Evolutionary conservation across 345 rosid species (phyloP).

Genomic region (Excoecaria cochinchinensis): DNA sequence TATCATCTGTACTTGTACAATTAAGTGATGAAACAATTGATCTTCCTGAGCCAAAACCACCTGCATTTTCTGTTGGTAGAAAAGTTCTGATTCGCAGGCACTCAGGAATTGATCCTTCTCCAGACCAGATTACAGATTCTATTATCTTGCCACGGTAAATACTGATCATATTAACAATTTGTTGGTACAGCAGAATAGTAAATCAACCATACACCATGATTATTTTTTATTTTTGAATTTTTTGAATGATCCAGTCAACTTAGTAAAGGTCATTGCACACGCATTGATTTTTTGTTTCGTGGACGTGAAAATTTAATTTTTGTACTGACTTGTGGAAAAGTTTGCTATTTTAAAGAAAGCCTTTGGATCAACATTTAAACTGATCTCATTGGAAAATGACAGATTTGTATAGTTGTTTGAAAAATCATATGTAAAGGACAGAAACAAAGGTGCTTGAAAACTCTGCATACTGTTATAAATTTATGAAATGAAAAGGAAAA

Average conservation of each 20-base stretch:
- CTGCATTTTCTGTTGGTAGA: slow-evolving; percentile 14
- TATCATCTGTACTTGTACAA: slow-evolving; percentile 10
- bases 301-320: too few relatives aligned
- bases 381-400: too few relatives aligned
- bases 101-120: not conserved
- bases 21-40: slow-evolving; percentile 11
- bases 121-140: slow-evolving; percentile 1
- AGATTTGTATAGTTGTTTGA: too few relatives aligned
- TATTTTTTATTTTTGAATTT: not conserved
- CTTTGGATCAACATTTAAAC: too few relatives aligned
- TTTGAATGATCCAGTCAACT: not conserved
- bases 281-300: too few relatives aligned
- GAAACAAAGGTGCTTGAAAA: too few relatives aligned
- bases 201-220: not conserved
- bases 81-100: not conserved
- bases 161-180: not conserved
- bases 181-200: not conserved
- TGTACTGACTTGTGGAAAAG: too few relatives aligned
- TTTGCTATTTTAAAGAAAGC: too few relatives aligned
- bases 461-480: not conserved
- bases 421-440: too few relatives aligned
- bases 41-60: slow-evolving; percentile 6
- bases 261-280: too few relatives aligned
- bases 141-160: slow-evolving; percentile 1
- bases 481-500: not conserved